Percentiles rank a stretch among this genome's conserved stretches.
phyloP scores from a whole-genome alignment of 768 basidiomycete species.

The Boletellus emodensis region DNA sequence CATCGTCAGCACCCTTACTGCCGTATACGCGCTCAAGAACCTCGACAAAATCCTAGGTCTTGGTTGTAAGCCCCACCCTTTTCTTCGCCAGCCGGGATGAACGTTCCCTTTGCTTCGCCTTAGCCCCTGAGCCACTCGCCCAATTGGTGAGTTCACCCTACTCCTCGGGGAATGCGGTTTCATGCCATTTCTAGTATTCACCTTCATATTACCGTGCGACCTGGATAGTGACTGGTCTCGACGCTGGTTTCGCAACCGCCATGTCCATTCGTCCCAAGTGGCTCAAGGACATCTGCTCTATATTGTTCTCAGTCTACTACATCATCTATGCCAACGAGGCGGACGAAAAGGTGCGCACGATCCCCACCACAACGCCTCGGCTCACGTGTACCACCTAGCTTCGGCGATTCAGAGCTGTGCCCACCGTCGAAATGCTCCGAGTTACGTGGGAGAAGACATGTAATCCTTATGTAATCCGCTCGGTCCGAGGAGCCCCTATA shows the following conservation, averaged over 20 bases:
- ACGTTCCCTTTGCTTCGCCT: slow-evolving; percentile 1
- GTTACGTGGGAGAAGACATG: slow-evolving; percentile 95
- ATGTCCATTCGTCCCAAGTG: slow-evolving; percentile 90
- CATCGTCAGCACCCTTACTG: slow-evolving; percentile 78
- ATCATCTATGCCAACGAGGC: slow-evolving; percentile 85
- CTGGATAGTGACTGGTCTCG: slow-evolving; percentile 91
- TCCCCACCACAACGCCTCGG: background rate
- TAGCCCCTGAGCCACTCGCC: slow-evolving; percentile 92
- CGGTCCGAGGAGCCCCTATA: slow-evolving; percentile 22
- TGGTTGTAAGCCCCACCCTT: slow-evolving; percentile 44
- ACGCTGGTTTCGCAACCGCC: slow-evolving; percentile 95
- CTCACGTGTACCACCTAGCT: slow-evolving; percentile 47
- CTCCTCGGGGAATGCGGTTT: background rate
- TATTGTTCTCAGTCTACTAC: slow-evolving; percentile 87
- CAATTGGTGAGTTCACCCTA: slow-evolving; percentile 57
- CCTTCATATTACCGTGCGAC: slow-evolving; percentile 94
- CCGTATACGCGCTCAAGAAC: slow-evolving; percentile 79
- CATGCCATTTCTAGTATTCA: slow-evolving; percentile 58
- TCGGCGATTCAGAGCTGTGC: slow-evolving; percentile 85
- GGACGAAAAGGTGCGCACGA: slow-evolving; percentile 82
- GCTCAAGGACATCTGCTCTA: slow-evolving; percentile 82
- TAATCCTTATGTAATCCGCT: slow-evolving; percentile 72
- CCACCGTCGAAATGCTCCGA: slow-evolving; percentile 94
- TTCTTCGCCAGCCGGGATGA: background rate
- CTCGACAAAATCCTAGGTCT: slow-evolving; percentile 83